A percentile compares a stretch with the other conserved stretches of the same genome.
These are phyloP conservation scores for Colletotrichum sansevieriae DNA, from an alignment of 2,329 filamentous ascomycete genomes.

Conservation along the genomic window DNA sequence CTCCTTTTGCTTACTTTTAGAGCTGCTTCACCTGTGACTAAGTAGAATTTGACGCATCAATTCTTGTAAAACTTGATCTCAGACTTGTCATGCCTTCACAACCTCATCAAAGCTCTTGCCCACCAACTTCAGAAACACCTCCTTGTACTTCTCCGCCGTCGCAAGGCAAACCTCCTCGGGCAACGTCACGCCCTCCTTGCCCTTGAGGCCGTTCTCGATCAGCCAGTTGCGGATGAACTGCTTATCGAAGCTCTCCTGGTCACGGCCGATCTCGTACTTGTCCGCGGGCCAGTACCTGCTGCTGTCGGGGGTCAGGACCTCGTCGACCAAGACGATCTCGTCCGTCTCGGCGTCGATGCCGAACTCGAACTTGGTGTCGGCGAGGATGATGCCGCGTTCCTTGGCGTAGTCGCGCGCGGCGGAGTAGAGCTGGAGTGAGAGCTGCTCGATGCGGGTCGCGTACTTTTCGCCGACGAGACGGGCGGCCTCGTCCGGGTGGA, in stretches of 20 bases:
- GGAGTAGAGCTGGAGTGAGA: conserved; percentile 74
- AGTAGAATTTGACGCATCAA: too few species aligned
- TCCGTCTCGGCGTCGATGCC: conserved; percentile 74
- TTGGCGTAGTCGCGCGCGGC: conserved; percentile 73
- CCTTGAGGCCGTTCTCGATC: conserved; percentile 78
- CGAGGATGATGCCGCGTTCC: conserved; percentile 79
- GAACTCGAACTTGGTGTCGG: conserved; percentile 73
- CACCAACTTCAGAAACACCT: conserved; percentile 75
- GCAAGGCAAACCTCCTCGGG: conserved; percentile 77
- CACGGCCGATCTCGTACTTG: conserved; percentile 77
- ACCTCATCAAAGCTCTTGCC: conserved; percentile 60
- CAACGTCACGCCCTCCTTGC: conserved; percentile 79
- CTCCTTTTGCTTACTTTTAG: too few species aligned
- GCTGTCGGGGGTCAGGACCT: conserved; percentile 85
- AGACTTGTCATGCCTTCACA: conserved; percentile 1
- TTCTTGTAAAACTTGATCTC: too few species aligned
- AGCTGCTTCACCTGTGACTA: too few species aligned
- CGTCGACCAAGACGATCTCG: conserved; percentile 82
- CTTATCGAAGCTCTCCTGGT: conserved; percentile 92
- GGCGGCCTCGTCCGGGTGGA: conserved; percentile 75
- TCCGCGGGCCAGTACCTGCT: conserved; percentile 89
- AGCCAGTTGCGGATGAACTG: conserved; percentile 88
- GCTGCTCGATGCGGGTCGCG: conserved; percentile 73
- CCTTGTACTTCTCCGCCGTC: conserved; percentile 79
- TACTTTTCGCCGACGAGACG: conserved; percentile 75